Evolutionary conservation across 768 basidiomycete species (phyloP), one percentile per base, ranked within the genome.

Genomic region (Termitomyces sp.): DNA sequence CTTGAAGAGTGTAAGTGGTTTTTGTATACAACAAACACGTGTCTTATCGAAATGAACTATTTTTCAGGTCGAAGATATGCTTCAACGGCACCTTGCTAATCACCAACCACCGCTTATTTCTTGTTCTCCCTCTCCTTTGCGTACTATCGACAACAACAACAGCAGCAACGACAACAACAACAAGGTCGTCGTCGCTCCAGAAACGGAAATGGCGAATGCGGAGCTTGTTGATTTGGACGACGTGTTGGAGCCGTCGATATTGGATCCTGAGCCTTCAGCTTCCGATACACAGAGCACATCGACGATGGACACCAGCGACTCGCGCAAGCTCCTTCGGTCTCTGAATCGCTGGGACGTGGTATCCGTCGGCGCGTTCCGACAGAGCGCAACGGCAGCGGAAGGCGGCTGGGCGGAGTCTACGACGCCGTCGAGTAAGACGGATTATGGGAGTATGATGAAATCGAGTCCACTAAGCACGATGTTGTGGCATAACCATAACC

Each of bases 281-380:
- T 66, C 66, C 22, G 76, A 77, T 48, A 54, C 56, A 15, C 67
- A 61, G 55, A 65, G 64, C 38, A 60, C 65, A 17, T 66, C 67
- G 14, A 62, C 67, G 12, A 62, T 65, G 41, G 70, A 71, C 26
- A 70, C 61, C 9, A 10, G 9, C 44, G 77, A 78, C 28, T 71
- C 72, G 7, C 69, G 68, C 50, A 70, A 70, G 50, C 77, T 79
- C 47, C 64, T 74, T 15, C 76, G 77, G 62, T 81, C 71, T 53
- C 73, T 88, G 24, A 80, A 70, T 49, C 76, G 88, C 8, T 91
- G 90, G 90, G 88, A 90, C 58, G 74, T 79, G 40, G 81, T 90
- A 47, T 83, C 88, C 7, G 82, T 90, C 55, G 78, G 78, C 51
- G 83, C 88, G 12, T 90, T 90, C 75, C 80, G 87, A 30, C 80